A percentile compares a stretch with the other conserved stretches of the same genome.
Evolutionary conservation across 176 grass and related monocot genomes (phyloP).

Genomic region (Dendrocalamus sinicus): DNA sequence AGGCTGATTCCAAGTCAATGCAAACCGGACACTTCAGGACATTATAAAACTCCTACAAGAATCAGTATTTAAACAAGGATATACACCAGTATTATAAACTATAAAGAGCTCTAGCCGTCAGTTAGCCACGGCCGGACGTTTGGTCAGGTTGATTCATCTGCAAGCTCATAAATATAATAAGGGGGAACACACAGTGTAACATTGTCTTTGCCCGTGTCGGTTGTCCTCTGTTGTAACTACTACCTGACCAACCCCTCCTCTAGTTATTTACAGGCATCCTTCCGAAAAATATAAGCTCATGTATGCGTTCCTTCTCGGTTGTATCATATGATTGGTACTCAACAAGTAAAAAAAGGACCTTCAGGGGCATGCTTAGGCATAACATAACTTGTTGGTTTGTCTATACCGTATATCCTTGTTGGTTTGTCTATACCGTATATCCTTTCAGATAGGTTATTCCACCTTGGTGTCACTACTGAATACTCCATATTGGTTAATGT

Average conservation of each 20-base stretch:
- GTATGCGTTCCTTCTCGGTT: not conserved
- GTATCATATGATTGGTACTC: not conserved
- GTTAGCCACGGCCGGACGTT: not conserved
- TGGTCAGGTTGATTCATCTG: slow-evolving; percentile 1
- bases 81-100: not conserved
- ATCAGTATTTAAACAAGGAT: too few species aligned
- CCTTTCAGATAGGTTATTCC: not conserved
- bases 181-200: not conserved
- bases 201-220: slow-evolving; percentile 27
- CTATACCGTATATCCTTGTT: not conserved
- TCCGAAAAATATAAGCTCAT: slow-evolving; percentile 7
- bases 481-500: not conserved
- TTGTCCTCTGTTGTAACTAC: slow-evolving; percentile 22
- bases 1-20: not conserved
- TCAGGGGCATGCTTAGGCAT: not conserved
- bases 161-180: not conserved
- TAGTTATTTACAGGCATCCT: not conserved
- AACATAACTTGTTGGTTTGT: not conserved
- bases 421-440: not conserved
- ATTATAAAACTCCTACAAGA: not conserved
- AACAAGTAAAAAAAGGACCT: not conserved
- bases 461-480: not conserved
- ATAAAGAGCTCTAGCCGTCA: not conserved
- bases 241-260: not conserved
- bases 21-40: not conserved